Base-by-base conservation (phyloP, 2,329 filamentous ascomycete species). In the Venturia carpophila region DNA sequence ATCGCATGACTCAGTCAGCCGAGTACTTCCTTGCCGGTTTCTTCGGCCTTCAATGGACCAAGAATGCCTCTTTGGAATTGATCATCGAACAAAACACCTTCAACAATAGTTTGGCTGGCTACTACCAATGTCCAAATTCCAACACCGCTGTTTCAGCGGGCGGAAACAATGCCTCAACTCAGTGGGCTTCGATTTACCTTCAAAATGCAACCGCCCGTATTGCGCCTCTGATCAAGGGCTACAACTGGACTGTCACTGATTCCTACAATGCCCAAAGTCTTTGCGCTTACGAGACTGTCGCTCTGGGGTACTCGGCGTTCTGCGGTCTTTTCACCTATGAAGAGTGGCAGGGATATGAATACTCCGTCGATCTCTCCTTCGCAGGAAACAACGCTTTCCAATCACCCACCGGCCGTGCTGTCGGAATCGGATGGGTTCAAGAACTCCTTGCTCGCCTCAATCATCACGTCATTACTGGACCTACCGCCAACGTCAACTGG, bases 21-120 rank as follows among this genome's bases (percentile, higher is more conserved):
- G 88, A 92, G 74, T 88, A 92, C 74, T 92, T 91, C 75, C 77
- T 91, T 71, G 87, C 88, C 6, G 89, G 89, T 0, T 92, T 92
- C 77, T 92, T 92, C 71, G 89, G 89, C 0, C 80, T 91, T 0
- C 83, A 87, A 60, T 92, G 88, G 88, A 81, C 85, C 1, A 81
- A 85, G 39, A 89, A 91, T 71, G 88, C 82, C 7, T 90, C 86
- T 0, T 81, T 91, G n/a, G 85, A 90, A 70, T 79, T 89, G 17
- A 86, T 88, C 13, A 89, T 91, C 49, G 89, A 92, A 70, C 76
- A 79, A 19, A 71, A 72, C 1, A 78, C 78, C 1, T 88, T 84
- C 73, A 91, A 91, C 75, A 91, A 90, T 71, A 88, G 86, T 0
- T 78, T 90, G 7, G 86, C 87, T 1, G 88, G 87, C 0, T 86